Evolutionary conservation across 305 asterid genomes (phyloP), one percentile per base, ranked within the genome.

Genomic region (Solanum hybrid): DNA sequence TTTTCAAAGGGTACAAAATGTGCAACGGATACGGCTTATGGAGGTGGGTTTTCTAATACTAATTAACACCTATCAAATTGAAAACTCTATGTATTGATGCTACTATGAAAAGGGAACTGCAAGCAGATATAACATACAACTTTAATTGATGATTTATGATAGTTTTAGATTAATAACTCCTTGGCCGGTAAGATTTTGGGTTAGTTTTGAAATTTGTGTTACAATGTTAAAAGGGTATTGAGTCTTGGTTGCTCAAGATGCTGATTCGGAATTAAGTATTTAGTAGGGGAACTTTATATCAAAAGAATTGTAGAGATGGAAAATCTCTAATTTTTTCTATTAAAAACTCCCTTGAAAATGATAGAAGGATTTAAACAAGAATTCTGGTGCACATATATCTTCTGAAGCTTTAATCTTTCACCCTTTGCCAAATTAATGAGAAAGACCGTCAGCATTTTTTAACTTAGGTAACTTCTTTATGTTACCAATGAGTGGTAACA

Each of bases 11-110:
- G 93, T 89, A 92, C 96, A 68, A 94, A 89, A 89, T 95, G 99
- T 91, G 92, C 97, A 6, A 87, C 93, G 90, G 96, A 95, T 91
- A 88, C 95, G 27, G 91, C 97, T 7, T 94, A 92, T 91, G 99
- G 93, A 93, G 99, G 99, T 96, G 87, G 8, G 77, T 24, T 72
- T 88, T 86, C 13, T 89, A 45, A 83, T 29, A 3, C 38, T 75
- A 29, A 27, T 13, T 36, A 34, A 38, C 61, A 13, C 61, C 57
- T 38, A 36, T 34, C 85, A 36, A 79, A 36, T 79, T 78, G 27
- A 33, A 33, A 17, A 76, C 10, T 20, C 13, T 78, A 4, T 78
- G 41, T 79, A 5, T 79, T 34, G 27, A 79, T 4, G 51, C 84
- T 79, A 34, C 86, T 37, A 13, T 37, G 32, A 80, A 13, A 80